A percentile compares a stretch with the other conserved stretches of the same genome.
Conservation (phyloP, 2,329 filamentous ascomycete species). For the Fusarium armeniacum region DNA sequence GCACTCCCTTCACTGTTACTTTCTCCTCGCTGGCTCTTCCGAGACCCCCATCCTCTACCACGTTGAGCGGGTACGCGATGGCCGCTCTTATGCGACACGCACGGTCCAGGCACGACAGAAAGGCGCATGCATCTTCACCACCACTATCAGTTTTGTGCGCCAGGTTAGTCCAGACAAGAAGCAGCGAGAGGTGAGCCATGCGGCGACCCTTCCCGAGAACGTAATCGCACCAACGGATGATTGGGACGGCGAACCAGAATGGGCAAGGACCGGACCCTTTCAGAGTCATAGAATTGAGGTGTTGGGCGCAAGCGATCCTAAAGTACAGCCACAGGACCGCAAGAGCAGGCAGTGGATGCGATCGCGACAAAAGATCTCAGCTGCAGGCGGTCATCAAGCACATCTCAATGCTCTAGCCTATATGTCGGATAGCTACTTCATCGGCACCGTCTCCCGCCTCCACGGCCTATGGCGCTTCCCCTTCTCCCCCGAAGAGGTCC, state of each 20-base stretch:
- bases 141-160: slow-evolving; percentile 88
- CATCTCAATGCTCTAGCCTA: slow-evolving; percentile 92
- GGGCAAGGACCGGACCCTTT: slow-evolving; percentile 65
- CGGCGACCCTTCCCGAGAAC: slow-evolving; percentile 68
- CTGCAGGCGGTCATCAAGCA: slow-evolving; percentile 79
- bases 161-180: slow-evolving; percentile 68
- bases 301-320: slow-evolving; percentile 54
- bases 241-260: slow-evolving; percentile 62
- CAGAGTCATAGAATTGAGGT: slow-evolving; percentile 62
- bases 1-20: slow-evolving; percentile 99
- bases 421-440: slow-evolving; percentile 93
- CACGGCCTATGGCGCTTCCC: slow-evolving; percentile 85
- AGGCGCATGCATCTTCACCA: slow-evolving; percentile 93
- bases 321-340: slow-evolving; percentile 73
- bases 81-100: slow-evolving; percentile 88
- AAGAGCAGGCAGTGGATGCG: slow-evolving; percentile 81
- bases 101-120: slow-evolving; percentile 96
- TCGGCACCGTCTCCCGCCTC: slow-evolving; percentile 86
- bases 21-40: slow-evolving; percentile 89
- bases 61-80: slow-evolving; percentile 93
- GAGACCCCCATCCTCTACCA: slow-evolving; percentile 93
- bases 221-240: slow-evolving; percentile 57
- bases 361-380: slow-evolving; percentile 79
- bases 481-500: slow-evolving; percentile 66
- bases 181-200: slow-evolving; percentile 76